A percentile compares a stretch with the other conserved stretches of the same genome.
Conservation (phyloP, 2,329 filamentous ascomycete species). For the Arthrinium phaeospermum region DNA sequence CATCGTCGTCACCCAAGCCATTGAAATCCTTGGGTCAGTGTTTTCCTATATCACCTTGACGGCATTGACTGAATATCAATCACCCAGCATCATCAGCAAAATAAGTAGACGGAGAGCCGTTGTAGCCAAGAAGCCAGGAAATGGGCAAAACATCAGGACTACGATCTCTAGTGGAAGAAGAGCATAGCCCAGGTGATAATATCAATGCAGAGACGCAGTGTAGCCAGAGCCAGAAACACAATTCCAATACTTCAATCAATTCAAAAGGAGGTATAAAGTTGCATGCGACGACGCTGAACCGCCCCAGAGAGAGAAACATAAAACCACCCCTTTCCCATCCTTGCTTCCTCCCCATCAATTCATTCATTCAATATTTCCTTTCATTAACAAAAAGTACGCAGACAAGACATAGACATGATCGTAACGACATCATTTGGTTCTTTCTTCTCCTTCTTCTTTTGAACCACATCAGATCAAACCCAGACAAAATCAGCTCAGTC, state of each 20-base stretch:
- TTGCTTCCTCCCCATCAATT: neutral
- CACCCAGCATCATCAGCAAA: no score
- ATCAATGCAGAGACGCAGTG: no score
- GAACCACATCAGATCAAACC: neutral
- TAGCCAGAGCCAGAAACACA: no score
- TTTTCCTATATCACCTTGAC: no score
- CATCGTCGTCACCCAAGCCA: no score
- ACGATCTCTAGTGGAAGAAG: no score
- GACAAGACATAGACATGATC: neutral
- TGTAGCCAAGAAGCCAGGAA: no score
- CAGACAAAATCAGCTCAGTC: neutral
- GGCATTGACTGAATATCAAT: no score
- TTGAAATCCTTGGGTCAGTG: no score
- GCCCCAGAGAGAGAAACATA: neutral
- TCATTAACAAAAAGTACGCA: conserved; percentile 11
- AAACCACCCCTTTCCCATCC: neutral
- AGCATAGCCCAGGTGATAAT: no score
- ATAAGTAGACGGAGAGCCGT: no score
- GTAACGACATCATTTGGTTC: conserved; percentile 4
- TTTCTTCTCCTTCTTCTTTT: neutral
- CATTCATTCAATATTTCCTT: neutral
- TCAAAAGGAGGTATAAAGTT: neutral
- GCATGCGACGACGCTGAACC: neutral
- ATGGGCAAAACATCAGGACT: no score
- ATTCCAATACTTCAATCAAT: neutral